Conservation (phyloP, 495 filamentous ascomycete genomes). For the Emericellopsis terricola region DNA sequence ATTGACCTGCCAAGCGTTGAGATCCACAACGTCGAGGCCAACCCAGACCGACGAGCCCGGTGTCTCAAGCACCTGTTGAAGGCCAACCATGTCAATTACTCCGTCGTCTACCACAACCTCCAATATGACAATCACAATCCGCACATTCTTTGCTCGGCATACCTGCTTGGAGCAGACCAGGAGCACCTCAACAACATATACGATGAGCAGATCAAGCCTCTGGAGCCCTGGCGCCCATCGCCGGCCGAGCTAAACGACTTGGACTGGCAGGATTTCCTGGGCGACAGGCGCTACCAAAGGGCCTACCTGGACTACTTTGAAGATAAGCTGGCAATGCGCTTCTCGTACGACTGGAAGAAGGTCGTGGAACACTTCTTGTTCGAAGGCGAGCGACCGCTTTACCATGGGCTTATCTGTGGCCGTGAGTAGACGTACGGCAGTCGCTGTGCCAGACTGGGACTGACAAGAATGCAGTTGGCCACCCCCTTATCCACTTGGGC, state of each 20-base stretch:
- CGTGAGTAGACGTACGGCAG: slow-evolving; percentile 33
- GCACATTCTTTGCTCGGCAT: slow-evolving; percentile 73
- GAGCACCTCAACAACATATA: slow-evolving; percentile 62
- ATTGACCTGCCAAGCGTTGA: slow-evolving; percentile 54
- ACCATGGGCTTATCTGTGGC: slow-evolving; percentile 59
- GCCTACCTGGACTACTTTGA: slow-evolving; percentile 89
- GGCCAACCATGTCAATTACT: slow-evolving; percentile 80
- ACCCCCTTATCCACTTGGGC: slow-evolving; percentile 75
- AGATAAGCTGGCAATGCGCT: slow-evolving; percentile 54
- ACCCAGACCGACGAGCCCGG: slow-evolving; percentile 56
- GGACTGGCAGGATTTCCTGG: slow-evolving; percentile 77
- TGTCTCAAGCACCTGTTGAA: slow-evolving; percentile 79
- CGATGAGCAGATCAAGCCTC: slow-evolving; percentile 46
- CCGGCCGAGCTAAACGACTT: slow-evolving; percentile 63
- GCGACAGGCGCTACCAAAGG: slow-evolving; percentile 62
- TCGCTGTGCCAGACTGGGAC: background rate
- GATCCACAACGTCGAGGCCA: slow-evolving; percentile 60
- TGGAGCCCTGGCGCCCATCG: slow-evolving; percentile 73
- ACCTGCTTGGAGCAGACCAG: slow-evolving; percentile 57
- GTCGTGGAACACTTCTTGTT: slow-evolving; percentile 63
- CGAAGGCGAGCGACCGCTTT: slow-evolving; percentile 53
- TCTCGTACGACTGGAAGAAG: slow-evolving; percentile 68
- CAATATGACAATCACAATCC: slow-evolving; percentile 76
- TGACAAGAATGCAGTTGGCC: slow-evolving; percentile 40
- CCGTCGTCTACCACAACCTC: slow-evolving; percentile 61